Base-by-base conservation (phyloP, 805 yeast genomes). In the Spathaspora hagerdaliae region DNA sequence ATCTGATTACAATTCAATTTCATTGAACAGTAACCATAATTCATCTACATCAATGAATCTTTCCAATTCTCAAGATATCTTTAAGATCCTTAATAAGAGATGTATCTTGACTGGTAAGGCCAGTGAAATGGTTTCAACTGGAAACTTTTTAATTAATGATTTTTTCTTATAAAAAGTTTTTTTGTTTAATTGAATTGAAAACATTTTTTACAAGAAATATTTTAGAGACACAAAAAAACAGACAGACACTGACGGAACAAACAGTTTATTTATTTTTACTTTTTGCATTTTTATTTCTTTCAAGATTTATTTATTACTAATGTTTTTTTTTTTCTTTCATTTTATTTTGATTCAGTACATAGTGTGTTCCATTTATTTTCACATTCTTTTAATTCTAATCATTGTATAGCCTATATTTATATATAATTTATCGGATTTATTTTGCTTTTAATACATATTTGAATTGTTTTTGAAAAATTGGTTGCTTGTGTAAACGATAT, bases 41-140 rank as follows among this genome's bases (percentile, higher is more conserved):
- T 31, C 27, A 60, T 73, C 36, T 70, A 65, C 38, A 51, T 62
- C 31, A 26, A 36, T 8, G 36, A 41, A 13, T 29, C 29, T 33
- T 10, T 12, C 44, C 38, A 41, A 27, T 33, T 7, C 27, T 9
- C 39, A 62, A 43, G 69, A 68, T 42, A 52, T 65, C 29, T 58
- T 56, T 41, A 64, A 59, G 51, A 57, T 67, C 36, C 57, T 71
- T 51, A 71, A 68, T 48, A 63, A 61, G 42, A 53, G 64, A 42
- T 63, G 70, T 35, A 59, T 71, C 40, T 52, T 70, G 37, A 55
- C 66, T 29, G 75, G 75, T 39, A 66, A 61, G 50, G 73, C 74
- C 43, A 67, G 72, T 46, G 75, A 71, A 56, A 71, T 71, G 71
- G 65, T 72, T 44, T 64, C 75, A 42, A 60, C 68, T 27, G 67